Evolutionary conservation across 208 protist species (phyloP).

Genomic region (Giardia muris): DNA sequence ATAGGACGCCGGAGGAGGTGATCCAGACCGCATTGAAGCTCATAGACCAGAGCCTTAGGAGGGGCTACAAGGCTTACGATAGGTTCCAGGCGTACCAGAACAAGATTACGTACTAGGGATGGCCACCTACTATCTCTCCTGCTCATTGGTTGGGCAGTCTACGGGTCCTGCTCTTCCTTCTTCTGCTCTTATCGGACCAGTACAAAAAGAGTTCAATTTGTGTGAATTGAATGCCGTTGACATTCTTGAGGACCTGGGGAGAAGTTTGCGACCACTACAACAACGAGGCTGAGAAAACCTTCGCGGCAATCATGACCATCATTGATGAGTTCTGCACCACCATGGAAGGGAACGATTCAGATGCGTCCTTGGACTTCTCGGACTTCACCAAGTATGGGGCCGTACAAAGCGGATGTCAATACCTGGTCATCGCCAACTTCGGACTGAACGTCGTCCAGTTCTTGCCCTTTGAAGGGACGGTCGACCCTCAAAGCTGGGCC

Average conservation of each 20-base stretch:
- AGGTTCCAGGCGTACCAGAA: neutral
- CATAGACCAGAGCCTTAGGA: neutral
- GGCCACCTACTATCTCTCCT: neutral
- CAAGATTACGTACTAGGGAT: slow-evolving; percentile 11
- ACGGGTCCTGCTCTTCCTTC: too few species aligned
- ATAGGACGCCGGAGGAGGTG: too few species aligned
- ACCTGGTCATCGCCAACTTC: neutral
- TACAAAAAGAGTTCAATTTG: too few species aligned
- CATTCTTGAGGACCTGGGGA: neutral
- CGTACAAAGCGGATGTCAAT: neutral
- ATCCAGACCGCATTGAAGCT: neutral
- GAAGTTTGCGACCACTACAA: neutral
- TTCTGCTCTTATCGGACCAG: too few species aligned
- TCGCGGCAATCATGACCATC: neutral
- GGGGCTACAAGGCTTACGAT: neutral
- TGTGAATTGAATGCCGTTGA: neutral
- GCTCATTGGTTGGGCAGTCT: too few species aligned
- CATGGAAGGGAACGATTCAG: neutral
- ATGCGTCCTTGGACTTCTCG: neutral
- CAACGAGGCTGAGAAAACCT: neutral
- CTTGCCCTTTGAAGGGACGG: too few species aligned
- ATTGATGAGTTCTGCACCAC: neutral
- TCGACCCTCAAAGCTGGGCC: too few species aligned
- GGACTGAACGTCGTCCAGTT: neutral
- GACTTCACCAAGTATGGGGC: neutral